Base-by-base conservation (phyloP, 257 asterid species). In the Capsicum rhomboideum region DNA sequence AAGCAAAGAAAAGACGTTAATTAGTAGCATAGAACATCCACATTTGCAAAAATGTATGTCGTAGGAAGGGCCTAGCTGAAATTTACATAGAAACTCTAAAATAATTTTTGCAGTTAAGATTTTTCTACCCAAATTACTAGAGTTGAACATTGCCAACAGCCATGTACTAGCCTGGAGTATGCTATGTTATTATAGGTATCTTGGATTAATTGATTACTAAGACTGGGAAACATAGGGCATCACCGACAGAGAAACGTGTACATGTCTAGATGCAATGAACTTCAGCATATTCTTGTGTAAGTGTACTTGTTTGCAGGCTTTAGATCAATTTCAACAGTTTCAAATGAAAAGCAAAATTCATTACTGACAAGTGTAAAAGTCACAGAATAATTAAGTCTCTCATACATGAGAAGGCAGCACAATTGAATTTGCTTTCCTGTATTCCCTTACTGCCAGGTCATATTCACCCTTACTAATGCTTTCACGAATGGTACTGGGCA, bases 401-500 rank as follows among this genome's bases (percentile, higher is more conserved):
- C 91, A 82, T 93, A 96, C 99, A 89, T 96, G 99, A 85, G 99
- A 94, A 89, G 99, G 99, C 86, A 96, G 97, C 84, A 93, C 98
- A 86, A 96, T 96, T 23, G 99, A 96, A 93, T 94, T 96, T 11
- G 98, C 99, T 93, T 96, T 96, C 84, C 97, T 92, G 92, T 93
- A 96, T 89, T 96, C 99, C 90, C 99, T 90, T 72, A 96, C 98
- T 66, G 99, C 99, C 91, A 96, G 91, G 90, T 96, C 99, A 87
- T 93, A 95, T 92, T 94, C 98, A 59, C 98, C 98, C 91, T 93
- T 96, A 85, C 98, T 92, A 80, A 96, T 93, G 91, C 89, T 94
- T 86, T 92, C 98, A 59, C 99, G 97, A 83, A 96, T 96, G 34
- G 98, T 91, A 92, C 99, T 96, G 52, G 99, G 99, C 89, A 96